A percentile compares a stretch with the other conserved stretches of the same genome.
phyloP scores from a whole-genome alignment of 441 rosid species.

The Adansonia madagascariensis region DNA sequence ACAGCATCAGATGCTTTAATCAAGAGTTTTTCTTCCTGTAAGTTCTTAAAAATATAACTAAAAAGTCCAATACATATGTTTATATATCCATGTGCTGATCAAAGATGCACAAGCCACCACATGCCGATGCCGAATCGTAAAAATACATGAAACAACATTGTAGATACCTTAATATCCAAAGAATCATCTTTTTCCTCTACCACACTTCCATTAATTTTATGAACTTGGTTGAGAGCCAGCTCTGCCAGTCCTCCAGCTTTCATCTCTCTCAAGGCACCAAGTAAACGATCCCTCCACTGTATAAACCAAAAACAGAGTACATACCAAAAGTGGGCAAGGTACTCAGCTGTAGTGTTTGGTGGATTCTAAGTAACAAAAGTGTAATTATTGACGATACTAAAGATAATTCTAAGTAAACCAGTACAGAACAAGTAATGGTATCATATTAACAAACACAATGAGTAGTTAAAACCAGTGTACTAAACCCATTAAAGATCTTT shows the following conservation, averaged over 20 bases:
- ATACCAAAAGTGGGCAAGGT: not conserved
- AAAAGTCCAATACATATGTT: slow-evolving; percentile 29
- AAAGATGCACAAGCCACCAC: slow-evolving; percentile 18
- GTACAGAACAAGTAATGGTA: not conserved
- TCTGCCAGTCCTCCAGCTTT: slow-evolving; percentile 62
- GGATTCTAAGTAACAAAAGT: not conserved
- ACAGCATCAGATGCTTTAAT: slow-evolving; percentile 45
- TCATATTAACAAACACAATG: not conserved
- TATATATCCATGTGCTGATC: slow-evolving; percentile 21
- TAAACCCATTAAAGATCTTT: not conserved
- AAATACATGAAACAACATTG: slow-evolving; percentile 32
- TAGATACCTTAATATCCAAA: slow-evolving; percentile 51
- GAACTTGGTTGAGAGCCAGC: slow-evolving; percentile 48
- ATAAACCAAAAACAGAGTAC: slow-evolving; percentile 35
- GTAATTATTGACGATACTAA: not conserved
- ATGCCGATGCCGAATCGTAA: slow-evolving; percentile 8
- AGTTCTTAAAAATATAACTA: slow-evolving; percentile 38
- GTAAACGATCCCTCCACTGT: slow-evolving; percentile 94
- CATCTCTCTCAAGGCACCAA: slow-evolving; percentile 75
- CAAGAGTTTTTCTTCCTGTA: slow-evolving; percentile 56
- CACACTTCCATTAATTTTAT: slow-evolving; percentile 55
- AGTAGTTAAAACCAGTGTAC: slow-evolving; percentile 1
- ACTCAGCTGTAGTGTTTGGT: slow-evolving; percentile 16
- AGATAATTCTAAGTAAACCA: slow-evolving; percentile 1
- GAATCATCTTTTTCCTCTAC: slow-evolving; percentile 55